A percentile compares a stretch with the other conserved stretches of the same genome.
Evolutionary conservation across 1,139 yeast genomes (phyloP).

Genomic region (Trichomonascaceae sp.): DNA sequence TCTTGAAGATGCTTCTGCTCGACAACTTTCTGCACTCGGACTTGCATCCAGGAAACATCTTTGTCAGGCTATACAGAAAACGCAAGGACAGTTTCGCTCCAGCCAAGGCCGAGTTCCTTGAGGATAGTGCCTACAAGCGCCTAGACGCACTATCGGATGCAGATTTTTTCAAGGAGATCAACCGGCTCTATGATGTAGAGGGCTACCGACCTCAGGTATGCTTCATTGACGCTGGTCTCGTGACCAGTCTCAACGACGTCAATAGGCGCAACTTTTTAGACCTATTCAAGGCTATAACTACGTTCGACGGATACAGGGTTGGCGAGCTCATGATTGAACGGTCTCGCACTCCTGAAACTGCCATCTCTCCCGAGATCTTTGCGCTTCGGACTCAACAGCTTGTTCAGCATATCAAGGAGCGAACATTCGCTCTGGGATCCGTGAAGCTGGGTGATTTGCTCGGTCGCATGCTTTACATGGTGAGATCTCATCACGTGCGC

Average conservation of each 20-base stretch:
- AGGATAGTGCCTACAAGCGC: conserved; percentile 9
- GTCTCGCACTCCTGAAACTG: conserved; percentile 89
- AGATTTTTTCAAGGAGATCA: conserved; percentile 33
- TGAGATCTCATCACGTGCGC: conserved; percentile 83
- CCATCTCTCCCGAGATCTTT: conserved; percentile 67
- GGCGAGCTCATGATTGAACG: conserved; percentile 94
- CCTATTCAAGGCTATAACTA: conserved; percentile 74
- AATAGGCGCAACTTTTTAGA: conserved; percentile 83
- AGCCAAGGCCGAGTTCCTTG: conserved; percentile 11
- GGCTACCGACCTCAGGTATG: conserved; percentile 81
- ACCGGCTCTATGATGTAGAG: conserved; percentile 36
- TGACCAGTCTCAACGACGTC: conserved; percentile 67
- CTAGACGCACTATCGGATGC: conserved; percentile 28
- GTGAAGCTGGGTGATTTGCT: conserved; percentile 85
- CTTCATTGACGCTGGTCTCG: conserved; percentile 84
- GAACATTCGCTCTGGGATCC: conserved; percentile 87
- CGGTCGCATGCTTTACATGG: conserved; percentile 82
- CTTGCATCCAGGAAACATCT: conserved; percentile 90
- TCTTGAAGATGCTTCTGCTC: conserved; percentile 78
- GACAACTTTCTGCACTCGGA: conserved; percentile 95
- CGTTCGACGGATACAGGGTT: conserved; percentile 86
- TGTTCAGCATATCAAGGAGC: conserved; percentile 65
- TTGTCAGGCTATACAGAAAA: conserved; percentile 49
- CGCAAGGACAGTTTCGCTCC: conserved; percentile 6
- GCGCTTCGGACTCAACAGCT: conserved; percentile 77